phyloP scores from a whole-genome alignment of 1,139 yeast genomes.

The Magnusiomyces tetraspermus region DNA sequence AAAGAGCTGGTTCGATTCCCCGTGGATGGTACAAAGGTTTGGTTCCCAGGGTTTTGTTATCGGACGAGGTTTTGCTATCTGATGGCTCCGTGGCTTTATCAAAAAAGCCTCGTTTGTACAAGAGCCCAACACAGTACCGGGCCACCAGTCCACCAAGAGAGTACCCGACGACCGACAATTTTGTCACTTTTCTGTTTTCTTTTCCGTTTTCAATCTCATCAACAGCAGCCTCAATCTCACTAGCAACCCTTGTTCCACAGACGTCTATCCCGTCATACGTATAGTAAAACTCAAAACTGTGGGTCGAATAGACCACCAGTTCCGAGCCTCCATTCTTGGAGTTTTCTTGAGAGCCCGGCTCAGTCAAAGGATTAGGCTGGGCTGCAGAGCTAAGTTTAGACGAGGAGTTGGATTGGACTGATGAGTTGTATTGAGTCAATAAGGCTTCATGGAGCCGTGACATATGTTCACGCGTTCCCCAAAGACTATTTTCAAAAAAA shows the following conservation, averaged over 20 bases:
- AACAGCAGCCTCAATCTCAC: conserved; percentile 50
- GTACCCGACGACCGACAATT: conserved; percentile 55
- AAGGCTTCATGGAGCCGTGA: conserved; percentile 37
- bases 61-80: too few species aligned
- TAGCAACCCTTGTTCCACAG: conserved; percentile 67
- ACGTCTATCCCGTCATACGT: conserved; percentile 84
- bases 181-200: conserved; percentile 19
- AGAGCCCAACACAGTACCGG: conserved; percentile 65
- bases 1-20: conserved; percentile 31
- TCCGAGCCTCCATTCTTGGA: too few species aligned
- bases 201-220: conserved; percentile 17
- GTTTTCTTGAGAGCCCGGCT: too few species aligned
- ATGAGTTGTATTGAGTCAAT: conserved; percentile 10
- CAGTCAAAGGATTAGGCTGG: too few species aligned
- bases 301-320: conserved; percentile 47
- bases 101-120: conserved; percentile 48
- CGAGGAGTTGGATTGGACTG: neutral
- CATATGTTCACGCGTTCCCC: conserved; percentile 71
- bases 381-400: too few species aligned
- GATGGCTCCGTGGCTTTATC: too few species aligned
- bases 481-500: conserved; percentile 36
- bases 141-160: conserved; percentile 76
- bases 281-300: conserved; percentile 53
- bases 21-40: neutral
- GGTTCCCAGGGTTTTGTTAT: neutral